These are phyloP conservation scores for Plenodomus biglobosus DNA, from an alignment of 2,329 filamentous ascomycete genomes.

Conservation along the genomic window DNA sequence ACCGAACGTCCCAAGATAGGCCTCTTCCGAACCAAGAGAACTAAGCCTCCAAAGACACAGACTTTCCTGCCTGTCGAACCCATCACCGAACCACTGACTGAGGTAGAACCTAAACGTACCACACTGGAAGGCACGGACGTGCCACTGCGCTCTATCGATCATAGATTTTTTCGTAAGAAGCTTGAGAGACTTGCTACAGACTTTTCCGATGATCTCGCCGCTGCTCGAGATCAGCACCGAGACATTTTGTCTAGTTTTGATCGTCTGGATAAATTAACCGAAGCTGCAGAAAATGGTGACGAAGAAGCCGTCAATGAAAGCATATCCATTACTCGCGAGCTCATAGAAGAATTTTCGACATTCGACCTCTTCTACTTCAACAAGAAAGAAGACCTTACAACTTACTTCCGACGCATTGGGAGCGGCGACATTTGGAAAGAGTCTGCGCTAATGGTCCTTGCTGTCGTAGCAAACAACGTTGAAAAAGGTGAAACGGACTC, in stretches of 20 bases:
- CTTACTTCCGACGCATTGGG: constrained; percentile 39
- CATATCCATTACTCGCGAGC: constrained; percentile 59
- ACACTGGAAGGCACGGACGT: constrained; percentile 35
- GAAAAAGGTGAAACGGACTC: constrained; percentile 35
- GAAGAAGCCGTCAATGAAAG: constrained; percentile 56
- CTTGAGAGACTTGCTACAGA: constrained; percentile 30
- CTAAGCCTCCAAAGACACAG: constrained; percentile 24
- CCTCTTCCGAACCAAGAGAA: constrained; percentile 31
- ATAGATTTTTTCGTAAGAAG: constrained; percentile 32
- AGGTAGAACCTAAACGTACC: constrained; percentile 11
- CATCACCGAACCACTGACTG: constrained; percentile 7
- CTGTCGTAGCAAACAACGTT: constrained; percentile 37
- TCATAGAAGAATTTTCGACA: constrained; percentile 62
- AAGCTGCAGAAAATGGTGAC: constrained; percentile 52
- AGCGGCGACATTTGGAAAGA: constrained; percentile 40
- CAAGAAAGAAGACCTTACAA: constrained; percentile 48
- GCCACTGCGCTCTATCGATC: constrained; percentile 31
- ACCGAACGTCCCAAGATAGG: constrained; percentile 32
- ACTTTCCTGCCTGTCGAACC: constrained; percentile 30
- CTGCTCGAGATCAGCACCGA: constrained; percentile 37
- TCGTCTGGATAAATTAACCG: constrained; percentile 48
- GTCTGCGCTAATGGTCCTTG: constrained; percentile 38
- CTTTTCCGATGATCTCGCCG: constrained; percentile 47
- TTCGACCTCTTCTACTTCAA: constrained; percentile 60
- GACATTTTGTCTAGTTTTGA: constrained; percentile 47